These are phyloP conservation scores for Cenococcum geophilum DNA, from an alignment of 495 filamentous ascomycete genomes.

Conservation along the genomic window DNA sequence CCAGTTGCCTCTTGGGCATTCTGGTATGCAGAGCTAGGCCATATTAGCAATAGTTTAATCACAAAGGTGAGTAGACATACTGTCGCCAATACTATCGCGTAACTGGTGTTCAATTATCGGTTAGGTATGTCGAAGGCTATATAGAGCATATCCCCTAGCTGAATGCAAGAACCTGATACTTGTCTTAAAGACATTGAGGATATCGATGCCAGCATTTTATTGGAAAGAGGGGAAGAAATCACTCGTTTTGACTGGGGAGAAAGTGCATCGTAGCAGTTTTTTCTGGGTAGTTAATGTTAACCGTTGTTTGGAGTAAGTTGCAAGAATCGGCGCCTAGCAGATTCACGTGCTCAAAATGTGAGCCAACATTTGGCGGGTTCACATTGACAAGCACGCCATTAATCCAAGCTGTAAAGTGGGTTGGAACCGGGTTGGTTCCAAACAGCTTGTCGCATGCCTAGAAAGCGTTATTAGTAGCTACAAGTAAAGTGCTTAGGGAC, in stretches of 20 bases:
- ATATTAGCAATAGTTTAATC: too few relatives aligned
- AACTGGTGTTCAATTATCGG: too few relatives aligned
- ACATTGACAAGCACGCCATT: not conserved
- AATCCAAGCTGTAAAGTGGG: not conserved
- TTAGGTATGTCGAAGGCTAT: too few relatives aligned
- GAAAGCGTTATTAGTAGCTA: too few relatives aligned
- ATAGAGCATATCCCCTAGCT: too few relatives aligned
- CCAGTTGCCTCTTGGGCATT: not conserved
- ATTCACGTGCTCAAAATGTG: not conserved
- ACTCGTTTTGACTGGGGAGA: not conserved
- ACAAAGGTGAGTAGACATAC: too few relatives aligned
- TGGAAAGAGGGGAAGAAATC: not conserved
- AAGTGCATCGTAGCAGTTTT: not conserved
- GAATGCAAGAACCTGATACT: too few relatives aligned
- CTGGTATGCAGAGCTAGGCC: too few relatives aligned
- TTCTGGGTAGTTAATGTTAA: not conserved
- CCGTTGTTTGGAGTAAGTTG: not conserved
- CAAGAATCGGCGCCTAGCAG: not conserved
- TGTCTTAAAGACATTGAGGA: not conserved
- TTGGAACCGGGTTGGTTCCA: not conserved
- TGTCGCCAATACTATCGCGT: too few relatives aligned
- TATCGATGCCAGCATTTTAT: not conserved
- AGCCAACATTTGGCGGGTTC: not conserved
- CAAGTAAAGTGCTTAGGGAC: too few relatives aligned
- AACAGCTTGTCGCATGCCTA: not conserved